A percentile compares a stretch with the other conserved stretches of the same genome.
These are phyloP conservation scores for Tetratostichococcus sp. DNA, from an alignment of 139 green algal genomes.

Conservation along the genomic window DNA sequence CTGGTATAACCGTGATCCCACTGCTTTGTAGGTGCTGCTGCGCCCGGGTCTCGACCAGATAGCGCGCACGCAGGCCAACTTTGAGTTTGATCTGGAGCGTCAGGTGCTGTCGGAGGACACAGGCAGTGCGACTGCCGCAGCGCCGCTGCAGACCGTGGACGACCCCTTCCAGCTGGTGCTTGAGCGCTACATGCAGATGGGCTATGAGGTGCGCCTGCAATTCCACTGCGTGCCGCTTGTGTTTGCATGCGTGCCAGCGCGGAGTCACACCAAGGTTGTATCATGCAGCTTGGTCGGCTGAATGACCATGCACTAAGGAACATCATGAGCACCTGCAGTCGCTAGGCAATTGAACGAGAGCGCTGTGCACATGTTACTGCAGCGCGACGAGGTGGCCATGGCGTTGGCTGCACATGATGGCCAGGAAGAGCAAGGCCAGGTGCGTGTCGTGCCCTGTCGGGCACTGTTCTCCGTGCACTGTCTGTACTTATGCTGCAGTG, in stretches of 20 bases:
- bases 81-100: background rate
- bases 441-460: too few species aligned
- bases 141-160: background rate
- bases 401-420: background rate
- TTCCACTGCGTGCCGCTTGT: too few species aligned
- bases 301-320: too few species aligned
- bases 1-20: too few species aligned
- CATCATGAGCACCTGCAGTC: too few species aligned
- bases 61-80: background rate
- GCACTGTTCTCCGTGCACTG: too few species aligned
- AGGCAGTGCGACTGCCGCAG: background rate
- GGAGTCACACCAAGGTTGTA: too few species aligned
- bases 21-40: background rate
- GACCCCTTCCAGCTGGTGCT: conserved; percentile 1
- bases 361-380: background rate
- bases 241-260: too few species aligned
- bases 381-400: conserved; percentile 2
- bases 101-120: background rate
- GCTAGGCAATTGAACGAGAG: too few species aligned
- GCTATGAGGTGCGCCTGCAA: background rate
- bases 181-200: conserved; percentile 3
- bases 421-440: background rate
- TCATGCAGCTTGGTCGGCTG: too few species aligned
- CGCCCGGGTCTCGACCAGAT: background rate
- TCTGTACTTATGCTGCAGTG: background rate